These are phyloP conservation scores for Cytospora schulzeri DNA, from an alignment of 2,329 filamentous ascomycete species.

Conservation along the genomic window DNA sequence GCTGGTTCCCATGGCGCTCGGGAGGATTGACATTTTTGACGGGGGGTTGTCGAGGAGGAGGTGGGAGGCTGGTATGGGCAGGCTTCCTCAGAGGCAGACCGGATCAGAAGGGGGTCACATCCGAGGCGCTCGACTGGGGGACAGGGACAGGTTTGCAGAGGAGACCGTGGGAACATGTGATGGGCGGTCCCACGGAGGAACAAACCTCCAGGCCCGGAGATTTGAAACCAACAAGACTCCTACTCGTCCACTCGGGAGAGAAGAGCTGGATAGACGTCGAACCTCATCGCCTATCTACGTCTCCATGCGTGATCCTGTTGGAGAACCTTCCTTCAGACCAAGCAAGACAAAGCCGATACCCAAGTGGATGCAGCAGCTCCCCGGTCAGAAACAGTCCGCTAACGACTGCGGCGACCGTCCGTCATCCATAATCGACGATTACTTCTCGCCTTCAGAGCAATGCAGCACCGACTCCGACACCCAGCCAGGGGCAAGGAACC, in stretches of 20 bases:
- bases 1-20: constrained; percentile 46
- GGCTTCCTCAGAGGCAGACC: not conserved
- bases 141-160: not conserved
- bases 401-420: not conserved
- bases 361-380: constrained; percentile 44
- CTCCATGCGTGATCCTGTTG: constrained; percentile 51
- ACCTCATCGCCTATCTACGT: constrained; percentile 48
- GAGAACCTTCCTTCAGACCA: constrained; percentile 49
- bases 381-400: constrained; percentile 25
- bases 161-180: not conserved
- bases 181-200: not conserved
- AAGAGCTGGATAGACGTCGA: not conserved
- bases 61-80: constrained; percentile 40
- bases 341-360: constrained; percentile 56
- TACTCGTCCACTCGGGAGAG: not conserved
- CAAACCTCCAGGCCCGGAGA: not conserved
- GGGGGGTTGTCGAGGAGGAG: constrained; percentile 49
- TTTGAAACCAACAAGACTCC: not conserved
- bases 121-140: no score
- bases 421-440: constrained; percentile 20
- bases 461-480: constrained; percentile 2
- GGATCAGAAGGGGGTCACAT: no score
- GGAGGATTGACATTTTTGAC: constrained; percentile 47
- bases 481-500: not conserved
- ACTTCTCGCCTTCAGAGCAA: constrained; percentile 17